These are phyloP conservation scores for Termitomyces sp. DNA, from an alignment of 768 basidiomycete genomes.

Conservation along the genomic window DNA sequence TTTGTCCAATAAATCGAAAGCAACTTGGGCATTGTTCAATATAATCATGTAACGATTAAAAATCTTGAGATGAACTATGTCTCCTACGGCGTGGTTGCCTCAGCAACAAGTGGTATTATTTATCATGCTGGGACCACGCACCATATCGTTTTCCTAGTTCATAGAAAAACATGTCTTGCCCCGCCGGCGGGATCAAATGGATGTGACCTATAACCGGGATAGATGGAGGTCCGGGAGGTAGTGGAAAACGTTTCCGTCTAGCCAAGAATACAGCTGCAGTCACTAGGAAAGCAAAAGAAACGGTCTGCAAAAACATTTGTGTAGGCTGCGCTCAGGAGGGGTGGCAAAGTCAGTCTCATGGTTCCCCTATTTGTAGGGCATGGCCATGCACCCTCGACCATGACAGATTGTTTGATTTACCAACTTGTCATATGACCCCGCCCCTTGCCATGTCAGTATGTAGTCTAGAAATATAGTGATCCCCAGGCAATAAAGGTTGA, in stretches of 20 bases:
- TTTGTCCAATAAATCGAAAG: conserved; percentile 8
- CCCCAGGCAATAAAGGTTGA: too few species aligned
- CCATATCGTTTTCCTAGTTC: conserved; percentile 28
- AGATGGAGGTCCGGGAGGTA: conserved; percentile 29
- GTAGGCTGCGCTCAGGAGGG: too few species aligned
- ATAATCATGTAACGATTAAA: conserved; percentile 20
- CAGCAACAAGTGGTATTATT: not conserved
- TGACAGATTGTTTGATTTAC: too few species aligned
- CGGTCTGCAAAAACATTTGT: not conserved
- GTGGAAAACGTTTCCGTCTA: not conserved
- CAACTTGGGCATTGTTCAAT: conserved; percentile 17
- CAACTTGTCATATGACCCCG: too few species aligned
- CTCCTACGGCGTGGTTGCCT: not conserved
- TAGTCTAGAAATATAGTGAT: too few species aligned
- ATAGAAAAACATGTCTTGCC: conserved; percentile 22
- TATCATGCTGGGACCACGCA: conserved; percentile 2
- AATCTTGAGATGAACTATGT: conserved; percentile 3
- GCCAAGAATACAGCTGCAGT: not conserved
- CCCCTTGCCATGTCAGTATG: too few species aligned
- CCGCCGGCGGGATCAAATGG: conserved; percentile 23
- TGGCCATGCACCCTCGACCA: too few species aligned
- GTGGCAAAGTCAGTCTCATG: too few species aligned
- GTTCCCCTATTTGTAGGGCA: not conserved
- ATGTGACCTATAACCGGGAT: conserved; percentile 31
- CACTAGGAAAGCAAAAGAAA: not conserved